Evolutionary conservation across 2,329 filamentous ascomycete species (phyloP).

Genomic region (Metarhizium sp.): DNA sequence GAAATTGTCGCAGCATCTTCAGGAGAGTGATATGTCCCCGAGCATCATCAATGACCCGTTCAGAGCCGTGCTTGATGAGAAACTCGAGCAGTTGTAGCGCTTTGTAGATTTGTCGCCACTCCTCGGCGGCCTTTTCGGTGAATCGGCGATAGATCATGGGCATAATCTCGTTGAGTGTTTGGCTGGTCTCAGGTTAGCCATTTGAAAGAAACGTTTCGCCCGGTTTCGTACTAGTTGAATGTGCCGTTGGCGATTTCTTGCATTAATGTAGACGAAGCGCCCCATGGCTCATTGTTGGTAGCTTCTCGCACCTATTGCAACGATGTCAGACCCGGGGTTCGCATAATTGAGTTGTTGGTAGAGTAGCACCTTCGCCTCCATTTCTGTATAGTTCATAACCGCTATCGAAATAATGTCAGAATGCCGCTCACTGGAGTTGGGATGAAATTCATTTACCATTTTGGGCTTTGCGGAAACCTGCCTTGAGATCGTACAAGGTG

Average conservation of each 20-base stretch:
- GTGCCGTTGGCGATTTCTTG: slow-evolving; percentile 97
- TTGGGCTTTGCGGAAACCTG: slow-evolving; percentile 87
- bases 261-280: slow-evolving; percentile 74
- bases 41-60: slow-evolving; percentile 94
- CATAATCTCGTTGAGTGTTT: slow-evolving; percentile 98
- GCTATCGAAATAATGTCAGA: slow-evolving; percentile 44
- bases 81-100: slow-evolving; percentile 93
- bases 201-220: slow-evolving; percentile 10
- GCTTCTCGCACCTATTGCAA: slow-evolving; percentile 74
- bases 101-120: slow-evolving; percentile 99
- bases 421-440: neutral
- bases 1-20: slow-evolving; percentile 98
- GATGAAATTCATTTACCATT: slow-evolving; percentile 57
- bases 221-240: slow-evolving; percentile 77
- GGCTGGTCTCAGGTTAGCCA: slow-evolving; percentile 41
- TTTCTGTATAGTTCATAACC: slow-evolving; percentile 97
- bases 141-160: slow-evolving; percentile 99
- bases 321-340: slow-evolving; percentile 7
- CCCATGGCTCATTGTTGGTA: slow-evolving; percentile 99
- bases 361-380: slow-evolving; percentile 58
- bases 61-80: slow-evolving; percentile 94
- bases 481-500: slow-evolving; percentile 91
- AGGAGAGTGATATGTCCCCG: slow-evolving; percentile 88
- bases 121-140: slow-evolving; percentile 94
- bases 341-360: slow-evolving; percentile 6